A percentile compares a stretch with the other conserved stretches of the same genome.
These are phyloP conservation scores for Streptanthus diversifolius DNA, from an alignment of 345 rosid genomes.

Conservation along the genomic window DNA sequence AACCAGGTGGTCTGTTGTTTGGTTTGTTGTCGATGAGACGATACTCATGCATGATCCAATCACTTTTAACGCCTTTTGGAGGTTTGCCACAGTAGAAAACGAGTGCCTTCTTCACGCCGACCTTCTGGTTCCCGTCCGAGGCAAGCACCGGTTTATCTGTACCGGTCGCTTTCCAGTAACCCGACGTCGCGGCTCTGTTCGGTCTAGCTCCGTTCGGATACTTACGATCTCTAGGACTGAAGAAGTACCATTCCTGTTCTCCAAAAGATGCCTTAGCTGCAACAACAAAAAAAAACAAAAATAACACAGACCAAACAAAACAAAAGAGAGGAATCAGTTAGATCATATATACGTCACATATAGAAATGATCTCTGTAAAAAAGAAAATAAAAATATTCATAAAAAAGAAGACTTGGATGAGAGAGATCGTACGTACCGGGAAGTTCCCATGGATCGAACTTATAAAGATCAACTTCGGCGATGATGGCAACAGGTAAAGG, in stretches of 20 bases:
- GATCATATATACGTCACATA: slow-evolving; percentile 18
- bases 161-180: slow-evolving; percentile 99
- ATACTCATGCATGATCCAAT: slow-evolving; percentile 99
- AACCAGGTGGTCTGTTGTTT: slow-evolving; percentile 53
- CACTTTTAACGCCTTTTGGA: slow-evolving; percentile 90
- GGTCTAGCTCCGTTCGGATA: slow-evolving; percentile 98
- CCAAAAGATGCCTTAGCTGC: slow-evolving; percentile 92
- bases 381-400: neutral
- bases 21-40: slow-evolving; percentile 68
- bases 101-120: slow-evolving; percentile 92
- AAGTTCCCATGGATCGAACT: slow-evolving; percentile 99
- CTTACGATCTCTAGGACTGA: slow-evolving; percentile 91
- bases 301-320: neutral
- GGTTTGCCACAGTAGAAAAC: slow-evolving; percentile 98
- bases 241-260: slow-evolving; percentile 97
- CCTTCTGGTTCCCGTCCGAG: slow-evolving; percentile 58
- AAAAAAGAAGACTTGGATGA: neutral
- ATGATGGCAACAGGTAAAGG: slow-evolving; percentile 85
- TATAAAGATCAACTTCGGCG: slow-evolving; percentile 90
- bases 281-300: neutral
- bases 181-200: slow-evolving; percentile 95
- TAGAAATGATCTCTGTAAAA: neutral
- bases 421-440: slow-evolving; percentile 48
- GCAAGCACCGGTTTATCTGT: slow-evolving; percentile 90
- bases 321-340: neutral